phyloP scores from a whole-genome alignment of 257 asterid species.

The Ilex asprella region DNA sequence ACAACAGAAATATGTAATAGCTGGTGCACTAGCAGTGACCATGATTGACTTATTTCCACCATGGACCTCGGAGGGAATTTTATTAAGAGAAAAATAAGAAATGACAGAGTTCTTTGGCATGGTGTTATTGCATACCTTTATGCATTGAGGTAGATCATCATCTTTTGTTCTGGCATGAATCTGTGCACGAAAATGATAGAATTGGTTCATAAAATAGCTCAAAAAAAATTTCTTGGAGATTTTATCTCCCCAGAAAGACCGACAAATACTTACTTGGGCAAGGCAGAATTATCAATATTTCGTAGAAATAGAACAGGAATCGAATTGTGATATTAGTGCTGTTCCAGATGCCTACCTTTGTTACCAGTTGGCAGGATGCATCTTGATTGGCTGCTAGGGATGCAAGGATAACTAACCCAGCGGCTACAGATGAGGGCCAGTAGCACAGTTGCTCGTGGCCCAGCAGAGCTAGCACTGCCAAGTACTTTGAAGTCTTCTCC shows the following conservation, averaged over 20 bases:
- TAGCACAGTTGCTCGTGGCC: conserved; percentile 85
- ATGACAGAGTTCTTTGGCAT: not conserved
- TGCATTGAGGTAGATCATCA: conserved; percentile 66
- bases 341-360: conserved; percentile 37
- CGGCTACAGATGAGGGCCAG: conserved; percentile 97
- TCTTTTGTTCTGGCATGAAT: conserved; percentile 55
- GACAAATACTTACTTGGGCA: no score
- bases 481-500: conserved; percentile 61
- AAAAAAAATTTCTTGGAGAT: not conserved
- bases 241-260: no score
- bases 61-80: no score
- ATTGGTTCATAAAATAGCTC: conserved; percentile 11
- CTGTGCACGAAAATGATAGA: conserved; percentile 33
- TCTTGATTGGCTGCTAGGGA: conserved; percentile 48
- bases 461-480: conserved; percentile 69
- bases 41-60: no score
- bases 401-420: conserved; percentile 83
- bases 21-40: no score
- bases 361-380: conserved; percentile 43
- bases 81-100: no score
- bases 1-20: not conserved
- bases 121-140: conserved; percentile 47
- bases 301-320: no score
- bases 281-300: no score
- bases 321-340: no score